Base-by-base conservation (phyloP, 768 basidiomycete species). In the Cubamyces lactineus region DNA sequence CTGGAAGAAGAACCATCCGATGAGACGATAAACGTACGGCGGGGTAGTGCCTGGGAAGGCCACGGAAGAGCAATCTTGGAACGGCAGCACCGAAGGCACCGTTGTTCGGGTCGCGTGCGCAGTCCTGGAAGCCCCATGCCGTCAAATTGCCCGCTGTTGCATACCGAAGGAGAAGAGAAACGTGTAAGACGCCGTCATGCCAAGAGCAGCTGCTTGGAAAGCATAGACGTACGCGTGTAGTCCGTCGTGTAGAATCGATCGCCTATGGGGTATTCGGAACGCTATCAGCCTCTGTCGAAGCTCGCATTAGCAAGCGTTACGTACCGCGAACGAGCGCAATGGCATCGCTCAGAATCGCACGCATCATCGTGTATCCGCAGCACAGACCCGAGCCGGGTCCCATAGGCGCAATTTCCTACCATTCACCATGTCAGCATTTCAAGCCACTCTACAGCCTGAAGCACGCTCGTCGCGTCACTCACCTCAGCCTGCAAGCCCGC, bases 321-420 rank as follows among this genome's bases (percentile, higher is more conserved):
- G 56, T 15, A 64, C 63, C 71, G 34, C 92, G 84, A 30, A 83
- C 84, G 59, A 94, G 77, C 63, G 81, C 85, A 39, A 92, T 86
- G 1, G 91, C 91, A 70, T 92, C 91, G 12, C 86, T 80, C 15
- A 95, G 78, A 64, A 95, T 94, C n/a, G 91, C 89, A 46, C 92
- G 81, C 7, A 91, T 91, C 65, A 91, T 88, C 5, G 92, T 93
- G 75, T 86, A 92, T 26, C 91, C 89, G 5, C 91, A 91, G 71
- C 91, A 92, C 5, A 93, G 71, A 12, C 91, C 92, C 6, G 89
- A 86, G 7, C 91, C 92, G 1, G 84, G 81, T 5, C 63, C 63
- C 23, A 79, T 78, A 6, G 86, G 82, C 2, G 67, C 53, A 53
- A 64, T 39, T 30, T 47, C 46, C 39, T 19, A 41, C 53, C 12